A percentile compares a stretch with the other conserved stretches of the same genome.
Conservation (phyloP, 345 rosid genomes). For the Brassica rapa region DNA sequence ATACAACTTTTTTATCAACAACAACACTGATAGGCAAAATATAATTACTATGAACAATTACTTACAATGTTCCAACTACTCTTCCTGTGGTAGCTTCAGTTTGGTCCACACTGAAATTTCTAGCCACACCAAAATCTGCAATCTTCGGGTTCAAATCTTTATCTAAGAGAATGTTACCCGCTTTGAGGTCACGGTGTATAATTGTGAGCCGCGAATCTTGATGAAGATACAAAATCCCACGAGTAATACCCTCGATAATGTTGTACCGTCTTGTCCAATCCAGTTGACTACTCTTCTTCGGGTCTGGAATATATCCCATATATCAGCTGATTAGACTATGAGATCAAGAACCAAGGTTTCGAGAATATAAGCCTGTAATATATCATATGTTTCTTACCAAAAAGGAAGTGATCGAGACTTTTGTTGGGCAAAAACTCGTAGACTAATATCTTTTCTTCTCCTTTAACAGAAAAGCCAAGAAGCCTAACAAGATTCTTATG, state of each 20-base stretch:
- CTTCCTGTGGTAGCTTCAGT: constrained; percentile 19
- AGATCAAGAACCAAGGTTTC: not conserved
- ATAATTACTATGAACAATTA: not conserved
- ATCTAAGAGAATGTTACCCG: constrained; percentile 35
- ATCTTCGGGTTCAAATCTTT: constrained; percentile 17
- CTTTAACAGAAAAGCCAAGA: constrained; percentile 48
- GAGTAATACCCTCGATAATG: constrained; percentile 30
- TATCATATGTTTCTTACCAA: not conserved
- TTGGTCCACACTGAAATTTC: constrained; percentile 20
- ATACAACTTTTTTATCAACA: not conserved
- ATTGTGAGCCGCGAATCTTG: constrained; percentile 43
- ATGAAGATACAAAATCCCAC: constrained; percentile 39
- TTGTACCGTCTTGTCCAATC: constrained; percentile 34
- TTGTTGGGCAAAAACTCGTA: constrained; percentile 51
- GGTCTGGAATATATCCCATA: constrained; percentile 34
- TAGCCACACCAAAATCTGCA: constrained; percentile 31
- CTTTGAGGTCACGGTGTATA: constrained; percentile 39
- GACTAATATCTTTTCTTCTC: constrained; percentile 40
- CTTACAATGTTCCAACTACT: constrained; percentile 35
- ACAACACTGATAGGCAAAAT: not conserved
- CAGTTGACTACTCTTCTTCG: constrained; percentile 4
- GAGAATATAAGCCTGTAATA: not conserved
- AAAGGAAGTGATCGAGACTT: constrained; percentile 43
- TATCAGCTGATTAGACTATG: not conserved
- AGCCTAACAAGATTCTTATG: constrained; percentile 41